phyloP scores from a whole-genome alignment of 257 asterid genomes.

The Fraxinus cuspidata region DNA sequence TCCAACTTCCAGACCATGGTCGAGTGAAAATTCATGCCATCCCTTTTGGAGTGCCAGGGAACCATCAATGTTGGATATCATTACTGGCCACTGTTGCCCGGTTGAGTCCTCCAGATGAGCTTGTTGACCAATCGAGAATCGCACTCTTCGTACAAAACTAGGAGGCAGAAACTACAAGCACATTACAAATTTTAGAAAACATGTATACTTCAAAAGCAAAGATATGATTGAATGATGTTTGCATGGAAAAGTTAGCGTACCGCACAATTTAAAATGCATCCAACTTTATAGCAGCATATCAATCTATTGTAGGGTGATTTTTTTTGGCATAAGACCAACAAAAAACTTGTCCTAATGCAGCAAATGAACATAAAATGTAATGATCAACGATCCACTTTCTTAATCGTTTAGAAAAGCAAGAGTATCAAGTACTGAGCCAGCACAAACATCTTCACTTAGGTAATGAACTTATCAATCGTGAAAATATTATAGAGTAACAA shows the following conservation, averaged over 20 bases:
- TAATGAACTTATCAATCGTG: background rate
- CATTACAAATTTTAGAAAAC: conserved; percentile 13
- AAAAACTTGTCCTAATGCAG: background rate
- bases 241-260: background rate
- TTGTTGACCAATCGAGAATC: conserved; percentile 36
- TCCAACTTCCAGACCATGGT: conserved; percentile 48
- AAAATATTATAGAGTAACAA: background rate
- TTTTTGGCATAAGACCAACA: background rate
- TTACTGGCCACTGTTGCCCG: conserved; percentile 49
- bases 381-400: background rate
- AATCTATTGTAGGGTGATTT: background rate
- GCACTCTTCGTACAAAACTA: conserved; percentile 32
- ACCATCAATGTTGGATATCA: conserved; percentile 29
- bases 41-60: conserved; percentile 56
- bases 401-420: background rate
- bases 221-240: background rate
- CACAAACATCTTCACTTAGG: background rate
- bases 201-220: background rate
- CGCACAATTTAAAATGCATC: background rate
- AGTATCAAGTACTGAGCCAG: background rate
- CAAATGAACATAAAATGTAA: background rate
- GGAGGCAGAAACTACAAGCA: conserved; percentile 73
- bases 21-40: conserved; percentile 51
- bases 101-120: conserved; percentile 50
- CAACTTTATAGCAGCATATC: background rate